Evolutionary conservation across 371 early-diverging fungal species (phyloP).

Genomic region (Mucor plumbeus): DNA sequence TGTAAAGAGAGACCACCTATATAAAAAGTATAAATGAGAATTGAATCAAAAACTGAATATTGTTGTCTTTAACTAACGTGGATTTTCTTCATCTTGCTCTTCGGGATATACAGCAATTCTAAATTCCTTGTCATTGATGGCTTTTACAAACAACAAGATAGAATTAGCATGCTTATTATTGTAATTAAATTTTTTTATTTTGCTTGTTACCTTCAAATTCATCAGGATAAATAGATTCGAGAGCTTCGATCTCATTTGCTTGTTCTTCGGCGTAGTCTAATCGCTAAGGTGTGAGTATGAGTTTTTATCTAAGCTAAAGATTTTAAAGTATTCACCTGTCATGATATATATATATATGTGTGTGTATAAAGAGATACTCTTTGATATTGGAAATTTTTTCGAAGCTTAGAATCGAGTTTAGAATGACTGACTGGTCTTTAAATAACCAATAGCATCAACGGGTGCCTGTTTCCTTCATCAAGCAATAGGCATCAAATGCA

Average conservation of each 20-base stretch:
- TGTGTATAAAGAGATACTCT: neutral
- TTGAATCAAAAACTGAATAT: neutral
- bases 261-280: slow-evolving; percentile 81
- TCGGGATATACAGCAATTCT: slow-evolving; percentile 60
- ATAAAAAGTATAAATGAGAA: neutral
- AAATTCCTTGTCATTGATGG: slow-evolving; percentile 45
- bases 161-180: neutral
- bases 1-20: slow-evolving; percentile 61
- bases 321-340: slow-evolving; percentile 9
- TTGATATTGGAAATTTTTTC: neutral
- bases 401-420: neutral
- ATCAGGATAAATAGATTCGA: slow-evolving; percentile 91
- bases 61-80: slow-evolving; percentile 41
- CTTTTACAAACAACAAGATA: slow-evolving; percentile 14
- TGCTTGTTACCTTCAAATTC: slow-evolving; percentile 74
- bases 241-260: slow-evolving; percentile 88
- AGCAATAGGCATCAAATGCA: too few relatives aligned
- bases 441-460: neutral
- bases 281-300: neutral
- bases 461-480: too few relatives aligned
- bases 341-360: neutral
- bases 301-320: neutral
- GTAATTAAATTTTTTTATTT: neutral
- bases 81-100: slow-evolving; percentile 60
- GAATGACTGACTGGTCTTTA: neutral